These are phyloP conservation scores for Scutellaria galericulata DNA, from an alignment of 257 asterid species.

Conservation along the genomic window DNA sequence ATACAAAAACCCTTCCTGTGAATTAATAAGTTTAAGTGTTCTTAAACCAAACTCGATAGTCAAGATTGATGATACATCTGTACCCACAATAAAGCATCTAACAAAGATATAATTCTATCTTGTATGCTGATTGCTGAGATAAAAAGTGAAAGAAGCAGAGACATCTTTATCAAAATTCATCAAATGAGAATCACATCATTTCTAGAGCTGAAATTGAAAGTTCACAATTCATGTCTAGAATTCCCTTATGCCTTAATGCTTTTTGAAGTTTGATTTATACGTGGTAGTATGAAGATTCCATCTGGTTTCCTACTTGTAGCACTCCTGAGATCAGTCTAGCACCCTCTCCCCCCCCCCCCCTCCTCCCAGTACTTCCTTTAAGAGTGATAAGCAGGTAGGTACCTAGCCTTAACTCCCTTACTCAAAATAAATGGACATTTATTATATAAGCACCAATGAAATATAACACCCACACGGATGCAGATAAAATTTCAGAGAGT, in stretches of 20 bases:
- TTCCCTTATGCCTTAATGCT: background rate
- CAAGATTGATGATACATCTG: constrained; percentile 5
- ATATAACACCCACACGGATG: background rate
- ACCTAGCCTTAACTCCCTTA: background rate
- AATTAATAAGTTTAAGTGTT: constrained; percentile 22
- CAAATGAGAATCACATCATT: background rate
- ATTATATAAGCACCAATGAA: too few species aligned
- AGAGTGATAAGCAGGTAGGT: background rate
- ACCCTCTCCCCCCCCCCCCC: background rate
- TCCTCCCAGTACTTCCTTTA: background rate
- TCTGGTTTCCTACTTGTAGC: background rate
- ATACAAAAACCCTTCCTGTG: constrained; percentile 78
- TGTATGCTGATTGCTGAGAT: background rate
- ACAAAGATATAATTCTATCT: constrained; percentile 1
- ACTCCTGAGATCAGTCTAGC: background rate
- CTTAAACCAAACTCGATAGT: background rate
- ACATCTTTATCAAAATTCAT: constrained; percentile 8
- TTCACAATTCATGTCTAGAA: background rate
- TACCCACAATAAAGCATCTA: constrained; percentile 16
- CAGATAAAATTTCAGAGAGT: background rate
- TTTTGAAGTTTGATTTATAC: background rate
- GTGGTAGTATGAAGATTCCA: background rate
- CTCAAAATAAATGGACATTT: too few species aligned
- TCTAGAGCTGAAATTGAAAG: constrained; percentile 7
- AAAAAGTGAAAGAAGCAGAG: background rate